A percentile compares a stretch with the other conserved stretches of the same genome.
Conservation (phyloP, 1,139 yeast genomes). For the Candida pseudocylindracea region DNA sequence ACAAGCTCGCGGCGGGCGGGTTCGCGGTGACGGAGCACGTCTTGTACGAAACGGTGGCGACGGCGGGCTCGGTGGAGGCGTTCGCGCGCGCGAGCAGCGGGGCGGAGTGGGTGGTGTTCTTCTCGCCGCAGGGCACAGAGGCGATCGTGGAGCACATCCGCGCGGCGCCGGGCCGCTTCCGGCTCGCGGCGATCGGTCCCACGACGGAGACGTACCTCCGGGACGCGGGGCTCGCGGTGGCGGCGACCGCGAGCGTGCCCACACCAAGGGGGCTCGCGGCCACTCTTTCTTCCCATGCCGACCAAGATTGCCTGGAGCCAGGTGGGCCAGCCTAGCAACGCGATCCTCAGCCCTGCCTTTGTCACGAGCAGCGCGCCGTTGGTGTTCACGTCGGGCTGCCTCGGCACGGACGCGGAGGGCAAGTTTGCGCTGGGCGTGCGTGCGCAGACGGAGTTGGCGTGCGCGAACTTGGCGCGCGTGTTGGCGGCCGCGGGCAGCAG, state of each 20-base stretch:
- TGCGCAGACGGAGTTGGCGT: slow-evolving; percentile 22
- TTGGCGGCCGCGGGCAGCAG: slow-evolving; percentile 24
- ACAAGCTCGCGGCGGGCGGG: slow-evolving; percentile 17
- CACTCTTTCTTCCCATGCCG: no score
- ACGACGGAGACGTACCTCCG: slow-evolving; percentile 54
- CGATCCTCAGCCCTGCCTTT: no score
- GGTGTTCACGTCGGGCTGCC: slow-evolving; percentile 23
- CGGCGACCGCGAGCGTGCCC: slow-evolving; percentile 52
- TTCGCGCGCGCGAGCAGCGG: slow-evolving; percentile 8
- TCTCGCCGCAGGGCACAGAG: slow-evolving; percentile 79
- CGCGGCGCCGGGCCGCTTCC: slow-evolving; percentile 7
- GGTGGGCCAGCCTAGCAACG: no score
- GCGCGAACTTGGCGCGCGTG: slow-evolving; percentile 18
- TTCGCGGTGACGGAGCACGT: slow-evolving; percentile 37
- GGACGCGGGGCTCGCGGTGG: slow-evolving; percentile 27
- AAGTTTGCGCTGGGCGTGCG: slow-evolving; percentile 15
- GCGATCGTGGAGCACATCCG: slow-evolving; percentile 26
- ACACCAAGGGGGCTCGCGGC: slow-evolving; percentile 17
- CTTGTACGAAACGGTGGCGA: slow-evolving; percentile 42
- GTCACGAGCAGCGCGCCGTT: no score
- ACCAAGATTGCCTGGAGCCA: no score
- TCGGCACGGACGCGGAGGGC: slow-evolving; percentile 14
- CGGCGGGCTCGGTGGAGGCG: slow-evolving; percentile 20
- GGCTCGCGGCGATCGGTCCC: slow-evolving; percentile 79
- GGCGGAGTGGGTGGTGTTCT: slow-evolving; percentile 51